Conservation (phyloP, 305 asterid genomes). For the Solanum hybrid region DNA sequence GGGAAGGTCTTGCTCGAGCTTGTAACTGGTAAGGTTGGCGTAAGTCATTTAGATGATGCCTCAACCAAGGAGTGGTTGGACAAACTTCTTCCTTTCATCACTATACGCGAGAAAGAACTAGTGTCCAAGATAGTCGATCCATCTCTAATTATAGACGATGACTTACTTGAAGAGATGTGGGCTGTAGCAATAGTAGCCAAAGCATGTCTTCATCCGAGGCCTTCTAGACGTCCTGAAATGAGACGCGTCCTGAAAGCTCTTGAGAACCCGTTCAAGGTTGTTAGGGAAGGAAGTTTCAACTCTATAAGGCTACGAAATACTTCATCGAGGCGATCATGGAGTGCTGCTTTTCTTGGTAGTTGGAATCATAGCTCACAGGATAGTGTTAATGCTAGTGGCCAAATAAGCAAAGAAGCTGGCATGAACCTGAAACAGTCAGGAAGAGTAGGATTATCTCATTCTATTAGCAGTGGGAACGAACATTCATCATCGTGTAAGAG, state of each 20-base stretch:
- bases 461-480: slow-evolving; percentile 51
- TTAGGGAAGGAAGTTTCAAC: slow-evolving; percentile 44
- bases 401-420: slow-evolving; percentile 28
- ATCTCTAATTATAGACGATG: slow-evolving; percentile 49
- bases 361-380: slow-evolving; percentile 54
- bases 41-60: slow-evolving; percentile 25
- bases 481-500: slow-evolving; percentile 46
- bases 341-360: slow-evolving; percentile 45
- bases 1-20: slow-evolving; percentile 75
- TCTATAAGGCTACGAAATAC: slow-evolving; percentile 30
- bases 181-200: slow-evolving; percentile 68
- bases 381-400: slow-evolving; percentile 24
- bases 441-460: slow-evolving; percentile 38
- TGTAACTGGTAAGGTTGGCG: slow-evolving; percentile 50
- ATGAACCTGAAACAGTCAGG: slow-evolving; percentile 35
- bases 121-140: slow-evolving; percentile 45
- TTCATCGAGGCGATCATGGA: slow-evolving; percentile 48
- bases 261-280: slow-evolving; percentile 67
- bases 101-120: slow-evolving; percentile 34
- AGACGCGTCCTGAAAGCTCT: slow-evolving; percentile 52
- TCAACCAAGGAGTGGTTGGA: slow-evolving; percentile 44
- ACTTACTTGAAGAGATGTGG: slow-evolving; percentile 70
- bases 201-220: slow-evolving; percentile 58
- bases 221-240: slow-evolving; percentile 57
- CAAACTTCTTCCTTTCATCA: slow-evolving; percentile 28